These are phyloP conservation scores for Morella rubra DNA, from an alignment of 306 rosid species.

Conservation along the genomic window DNA sequence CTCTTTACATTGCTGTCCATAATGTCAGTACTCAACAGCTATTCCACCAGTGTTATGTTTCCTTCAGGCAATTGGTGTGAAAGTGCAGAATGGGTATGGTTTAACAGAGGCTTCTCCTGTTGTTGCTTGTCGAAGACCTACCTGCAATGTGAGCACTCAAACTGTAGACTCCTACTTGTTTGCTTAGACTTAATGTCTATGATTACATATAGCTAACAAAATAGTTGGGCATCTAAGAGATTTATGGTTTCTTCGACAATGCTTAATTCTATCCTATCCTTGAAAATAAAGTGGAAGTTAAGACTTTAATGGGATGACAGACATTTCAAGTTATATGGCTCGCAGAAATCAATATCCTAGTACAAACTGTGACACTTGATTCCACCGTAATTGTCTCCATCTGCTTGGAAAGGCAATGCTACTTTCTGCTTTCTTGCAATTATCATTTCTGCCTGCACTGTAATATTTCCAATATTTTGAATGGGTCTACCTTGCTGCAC, in stretches of 20 bases:
- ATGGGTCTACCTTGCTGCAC: slow-evolving; percentile 1
- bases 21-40: not conserved
- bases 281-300: not conserved
- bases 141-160: slow-evolving; percentile 63
- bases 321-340: not conserved
- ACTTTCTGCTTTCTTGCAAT: not conserved
- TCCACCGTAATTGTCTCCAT: not conserved
- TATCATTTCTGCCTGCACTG: not conserved
- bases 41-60: slow-evolving; percentile 15
- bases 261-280: not conserved
- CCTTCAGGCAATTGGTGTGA: slow-evolving; percentile 83
- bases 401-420: not conserved
- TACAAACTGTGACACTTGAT: not conserved
- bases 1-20: slow-evolving; percentile 10
- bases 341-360: not conserved
- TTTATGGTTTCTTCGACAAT: not conserved
- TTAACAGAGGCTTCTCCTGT: slow-evolving; percentile 92
- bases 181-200: not conserved
- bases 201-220: not conserved
- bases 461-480: not conserved
- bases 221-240: not conserved
- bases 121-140: slow-evolving; percentile 69
- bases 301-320: not conserved
- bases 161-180: not conserved
- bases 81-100: slow-evolving; percentile 91